phyloP scores from a whole-genome alignment of 192 early-diverging fungal genomes.

The Coemansia sp. region DNA sequence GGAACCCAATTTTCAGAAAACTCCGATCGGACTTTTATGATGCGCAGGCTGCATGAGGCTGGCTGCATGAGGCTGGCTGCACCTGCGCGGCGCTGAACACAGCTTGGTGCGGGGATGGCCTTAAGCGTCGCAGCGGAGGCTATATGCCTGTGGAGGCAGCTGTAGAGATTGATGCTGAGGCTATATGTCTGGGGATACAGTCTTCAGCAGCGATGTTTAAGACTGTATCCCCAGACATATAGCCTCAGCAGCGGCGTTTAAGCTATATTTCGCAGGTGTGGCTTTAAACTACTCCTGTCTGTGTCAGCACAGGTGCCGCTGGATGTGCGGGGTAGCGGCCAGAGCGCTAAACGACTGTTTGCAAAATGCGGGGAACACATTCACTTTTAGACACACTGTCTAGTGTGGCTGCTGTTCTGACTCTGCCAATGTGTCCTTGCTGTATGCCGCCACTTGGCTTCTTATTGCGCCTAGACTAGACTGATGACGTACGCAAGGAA shows the following conservation, averaged over 20 bases:
- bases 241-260: no score
- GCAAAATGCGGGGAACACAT: neutral
- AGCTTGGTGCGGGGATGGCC: neutral
- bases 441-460: conserved; percentile 5
- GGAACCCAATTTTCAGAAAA: neutral
- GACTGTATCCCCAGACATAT: no score
- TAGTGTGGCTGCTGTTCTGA: conserved; percentile 1
- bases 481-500: conserved; percentile 3
- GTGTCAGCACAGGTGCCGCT: neutral
- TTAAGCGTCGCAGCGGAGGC: no score
- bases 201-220: no score
- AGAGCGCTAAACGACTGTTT: neutral
- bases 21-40: conserved; percentile 8
- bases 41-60: neutral
- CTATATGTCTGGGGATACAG: no score
- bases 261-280: no score
- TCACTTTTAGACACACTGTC: conserved; percentile 2
- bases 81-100: neutral
- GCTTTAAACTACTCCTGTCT: neutral
- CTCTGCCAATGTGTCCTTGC: conserved; percentile 5
- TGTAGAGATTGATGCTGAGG: no score
- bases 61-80: neutral
- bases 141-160: no score
- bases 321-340: neutral
- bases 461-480: neutral